Conservation (phyloP, 2,329 filamentous ascomycete genomes). For the Venturia asperata region DNA sequence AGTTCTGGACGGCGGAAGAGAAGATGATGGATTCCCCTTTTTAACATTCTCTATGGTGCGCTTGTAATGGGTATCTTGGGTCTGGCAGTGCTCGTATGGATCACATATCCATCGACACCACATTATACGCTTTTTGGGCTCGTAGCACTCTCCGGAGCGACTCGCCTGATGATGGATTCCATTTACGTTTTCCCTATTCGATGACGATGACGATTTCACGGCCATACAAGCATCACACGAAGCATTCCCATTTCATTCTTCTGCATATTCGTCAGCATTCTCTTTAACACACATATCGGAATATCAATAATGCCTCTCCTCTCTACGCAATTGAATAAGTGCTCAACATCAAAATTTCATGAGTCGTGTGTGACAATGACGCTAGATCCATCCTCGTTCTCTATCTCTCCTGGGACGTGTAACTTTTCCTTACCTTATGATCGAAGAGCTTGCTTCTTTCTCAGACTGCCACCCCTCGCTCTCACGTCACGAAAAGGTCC, state of each 20-base stretch:
- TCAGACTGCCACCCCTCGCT: too few species aligned
- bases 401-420: too few species aligned
- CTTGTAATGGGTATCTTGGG: background rate
- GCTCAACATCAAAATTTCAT: too few species aligned
- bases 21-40: background rate
- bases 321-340: too few species aligned
- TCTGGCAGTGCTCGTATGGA: background rate
- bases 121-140: background rate
- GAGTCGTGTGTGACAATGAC: too few species aligned
- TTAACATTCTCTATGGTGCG: background rate
- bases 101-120: background rate
- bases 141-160: slow-evolving; percentile 5
- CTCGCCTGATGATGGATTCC: background rate
- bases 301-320: background rate
- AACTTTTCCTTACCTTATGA: too few species aligned
- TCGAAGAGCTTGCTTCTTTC: too few species aligned
- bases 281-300: too few species aligned
- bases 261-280: background rate
- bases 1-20: background rate
- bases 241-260: background rate
- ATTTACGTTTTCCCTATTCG: background rate
- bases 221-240: background rate
- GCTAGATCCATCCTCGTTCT: too few species aligned
- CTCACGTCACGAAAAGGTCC: too few species aligned
- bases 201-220: background rate